Evolutionary conservation across 1,139 yeast species (phyloP).

Genomic region (Taphrina populina): DNA sequence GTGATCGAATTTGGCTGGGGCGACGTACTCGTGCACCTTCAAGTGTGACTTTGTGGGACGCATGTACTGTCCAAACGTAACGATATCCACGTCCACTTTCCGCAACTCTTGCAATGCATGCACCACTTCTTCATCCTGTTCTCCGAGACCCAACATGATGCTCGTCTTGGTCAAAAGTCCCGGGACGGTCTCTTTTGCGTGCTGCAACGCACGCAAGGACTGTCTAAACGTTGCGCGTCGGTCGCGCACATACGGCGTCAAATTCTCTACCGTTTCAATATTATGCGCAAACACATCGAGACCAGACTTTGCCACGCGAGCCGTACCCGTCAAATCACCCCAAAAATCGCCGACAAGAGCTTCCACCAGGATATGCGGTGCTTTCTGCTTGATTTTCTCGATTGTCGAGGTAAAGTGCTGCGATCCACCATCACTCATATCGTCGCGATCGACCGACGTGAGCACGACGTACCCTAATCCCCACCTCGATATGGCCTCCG

Average conservation of each 20-base stretch:
- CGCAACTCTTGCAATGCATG: conserved; percentile 71
- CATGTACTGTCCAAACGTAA: conserved; percentile 99
- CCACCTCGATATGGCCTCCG: conserved; percentile 97
- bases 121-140: conserved; percentile 81
- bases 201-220: conserved; percentile 68
- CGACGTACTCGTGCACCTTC: conserved; percentile 93
- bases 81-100: conserved; percentile 79
- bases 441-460: conserved; percentile 98
- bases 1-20: conserved; percentile 90
- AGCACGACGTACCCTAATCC: conserved; percentile 96
- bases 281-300: conserved; percentile 97
- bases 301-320: conserved; percentile 77
- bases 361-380: conserved; percentile 89
- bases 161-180: conserved; percentile 86
- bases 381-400: conserved; percentile 73
- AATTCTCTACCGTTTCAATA: conserved; percentile 89
- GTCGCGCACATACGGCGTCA: conserved; percentile 94
- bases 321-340: conserved; percentile 81
- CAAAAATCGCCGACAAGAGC: conserved; percentile 93
- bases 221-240: conserved; percentile 95
- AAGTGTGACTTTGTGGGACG: conserved; percentile 94
- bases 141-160: conserved; percentile 95
- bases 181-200: conserved; percentile 78
- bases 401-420: conserved; percentile 89
- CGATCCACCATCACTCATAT: conserved; percentile 89